Evolutionary conservation across 768 basidiomycete species (phyloP), one percentile per base, ranked within the genome.

Genomic region (Boletus sp.): DNA sequence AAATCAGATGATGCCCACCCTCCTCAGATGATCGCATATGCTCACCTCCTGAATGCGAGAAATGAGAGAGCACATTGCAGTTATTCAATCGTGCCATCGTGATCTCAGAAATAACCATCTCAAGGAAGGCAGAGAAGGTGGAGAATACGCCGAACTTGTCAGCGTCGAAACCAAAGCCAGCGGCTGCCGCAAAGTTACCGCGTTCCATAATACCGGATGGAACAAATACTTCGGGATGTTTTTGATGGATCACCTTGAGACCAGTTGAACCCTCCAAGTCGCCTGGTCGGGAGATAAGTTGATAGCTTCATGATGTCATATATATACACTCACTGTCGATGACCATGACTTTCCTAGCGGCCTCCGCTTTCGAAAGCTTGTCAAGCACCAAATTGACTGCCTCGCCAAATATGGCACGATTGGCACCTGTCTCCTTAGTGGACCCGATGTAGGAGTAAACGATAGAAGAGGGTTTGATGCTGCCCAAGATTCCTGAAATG

Each of bases 71-170:
- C 9, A 93, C 85, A 65, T 93, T 94, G 77, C 88, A 89, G 62
- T 88, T 79, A 71, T 94, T 94, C 68, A 94, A 71, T 50, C 92
- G 82, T n/a, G 92, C 92, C 92, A 93, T 94, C 11, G 92, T 93
- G 48, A 93, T 74, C 70, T 94, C 92, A 5, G 90, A 92, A 50
- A 94, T 71, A 46, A 89, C 77, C 92, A 93, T 93, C 79, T 94
- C 92, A 54, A 92, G 77, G 79, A 94, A 94, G 4, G 92, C 91
- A 46, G 88, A 89, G 75, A 94, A 94, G 5, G 92, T 93, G 25
- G 90, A 90, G 75, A 91, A 91, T 52, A 92, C 88, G 56, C 92
- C 91, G 55, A 87, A 88, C 71, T 91, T 92, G 64, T 91, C 80
- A 23, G 79, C 70, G 35, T 84, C 87, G 65, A 91, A 93, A 39